phyloP scores from a whole-genome alignment of 768 basidiomycete species.

The Suillus spraguei region DNA sequence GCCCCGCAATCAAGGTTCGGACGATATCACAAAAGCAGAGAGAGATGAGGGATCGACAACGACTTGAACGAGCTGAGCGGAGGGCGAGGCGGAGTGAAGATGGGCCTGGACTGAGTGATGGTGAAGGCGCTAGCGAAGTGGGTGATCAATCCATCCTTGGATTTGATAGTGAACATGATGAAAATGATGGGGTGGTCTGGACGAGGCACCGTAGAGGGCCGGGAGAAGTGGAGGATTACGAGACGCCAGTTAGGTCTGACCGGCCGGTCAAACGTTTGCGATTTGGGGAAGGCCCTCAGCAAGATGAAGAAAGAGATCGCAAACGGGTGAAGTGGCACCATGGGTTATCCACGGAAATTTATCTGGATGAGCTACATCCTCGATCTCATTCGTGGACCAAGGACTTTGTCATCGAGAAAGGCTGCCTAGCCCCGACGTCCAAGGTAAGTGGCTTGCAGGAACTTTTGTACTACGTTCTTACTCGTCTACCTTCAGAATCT shows the following conservation, averaged over 20 bases:
- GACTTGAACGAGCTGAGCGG: constrained; percentile 62
- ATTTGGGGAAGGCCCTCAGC: constrained; percentile 36
- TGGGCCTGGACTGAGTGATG: constrained; percentile 27
- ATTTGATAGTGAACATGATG: constrained; percentile 23
- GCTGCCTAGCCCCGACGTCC: constrained; percentile 67
- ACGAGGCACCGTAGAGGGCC: constrained; percentile 61
- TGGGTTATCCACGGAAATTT: constrained; percentile 62
- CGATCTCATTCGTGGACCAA: constrained; percentile 47
- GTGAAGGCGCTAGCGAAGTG: constrained; percentile 29
- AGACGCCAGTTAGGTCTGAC: constrained; percentile 56
- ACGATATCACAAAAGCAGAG: constrained; percentile 68
- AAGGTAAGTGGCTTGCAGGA: constrained; percentile 52
- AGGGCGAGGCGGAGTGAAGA: constrained; percentile 53
- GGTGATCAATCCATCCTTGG: constrained; percentile 11
- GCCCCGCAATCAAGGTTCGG: constrained; percentile 73
- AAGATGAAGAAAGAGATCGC: constrained; percentile 33
- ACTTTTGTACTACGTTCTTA: not conserved
- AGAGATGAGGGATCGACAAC: constrained; percentile 57
- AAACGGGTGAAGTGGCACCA: constrained; percentile 80
- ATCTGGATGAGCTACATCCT: constrained; percentile 64
- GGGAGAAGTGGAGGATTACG: constrained; percentile 83
- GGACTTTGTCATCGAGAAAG: constrained; percentile 47
- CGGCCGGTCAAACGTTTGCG: constrained; percentile 43
- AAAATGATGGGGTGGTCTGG: constrained; percentile 26
- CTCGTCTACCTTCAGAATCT: constrained; percentile 45